Conservation (phyloP, 179 eudicot species). For the Beta lomatogona region DNA sequence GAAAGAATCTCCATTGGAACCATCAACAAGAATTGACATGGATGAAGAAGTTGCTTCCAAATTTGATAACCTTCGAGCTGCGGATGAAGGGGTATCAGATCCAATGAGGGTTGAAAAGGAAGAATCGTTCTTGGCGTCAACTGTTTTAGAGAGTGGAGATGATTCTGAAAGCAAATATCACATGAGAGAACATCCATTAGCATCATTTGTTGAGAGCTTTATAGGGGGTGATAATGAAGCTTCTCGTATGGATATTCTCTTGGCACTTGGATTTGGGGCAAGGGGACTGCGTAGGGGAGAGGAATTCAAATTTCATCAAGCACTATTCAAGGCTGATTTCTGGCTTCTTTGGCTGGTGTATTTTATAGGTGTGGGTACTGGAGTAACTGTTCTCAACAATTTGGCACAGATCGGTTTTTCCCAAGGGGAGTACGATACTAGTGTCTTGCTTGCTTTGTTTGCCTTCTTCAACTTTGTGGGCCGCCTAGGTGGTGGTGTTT, state of each 20-base stretch:
- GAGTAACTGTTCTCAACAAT: slow-evolving; percentile 84
- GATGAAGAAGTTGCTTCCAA: too few relatives aligned
- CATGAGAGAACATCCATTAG: too few relatives aligned
- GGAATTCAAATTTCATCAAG: slow-evolving; percentile 71
- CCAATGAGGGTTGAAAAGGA: too few relatives aligned
- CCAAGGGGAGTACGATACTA: slow-evolving; percentile 56
- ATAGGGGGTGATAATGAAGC: too few relatives aligned
- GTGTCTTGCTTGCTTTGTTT: slow-evolving; percentile 59
- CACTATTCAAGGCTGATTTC: slow-evolving; percentile 81
- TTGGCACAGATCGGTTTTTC: slow-evolving; percentile 82
- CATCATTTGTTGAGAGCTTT: too few relatives aligned
- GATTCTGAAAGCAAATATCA: slow-evolving; percentile 19
- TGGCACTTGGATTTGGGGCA: slow-evolving; percentile 51
- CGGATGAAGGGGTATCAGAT: too few relatives aligned
- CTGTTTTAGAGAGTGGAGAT: slow-evolving; percentile 31
- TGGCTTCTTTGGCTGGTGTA: slow-evolving; percentile 88
- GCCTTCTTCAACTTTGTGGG: slow-evolving; percentile 83
- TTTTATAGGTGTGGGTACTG: slow-evolving; percentile 85
- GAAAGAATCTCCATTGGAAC: too few relatives aligned
- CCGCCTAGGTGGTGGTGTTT: slow-evolving; percentile 78
- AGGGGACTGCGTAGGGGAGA: slow-evolving; percentile 68
- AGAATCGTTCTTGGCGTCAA: slow-evolving; percentile 19
- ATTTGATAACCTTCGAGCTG: too few relatives aligned
- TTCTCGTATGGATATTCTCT: slow-evolving; percentile 28
- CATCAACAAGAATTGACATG: too few relatives aligned